Base-by-base conservation (phyloP, 2,329 filamentous ascomycete species). In the Acrodontium crateriforme region DNA sequence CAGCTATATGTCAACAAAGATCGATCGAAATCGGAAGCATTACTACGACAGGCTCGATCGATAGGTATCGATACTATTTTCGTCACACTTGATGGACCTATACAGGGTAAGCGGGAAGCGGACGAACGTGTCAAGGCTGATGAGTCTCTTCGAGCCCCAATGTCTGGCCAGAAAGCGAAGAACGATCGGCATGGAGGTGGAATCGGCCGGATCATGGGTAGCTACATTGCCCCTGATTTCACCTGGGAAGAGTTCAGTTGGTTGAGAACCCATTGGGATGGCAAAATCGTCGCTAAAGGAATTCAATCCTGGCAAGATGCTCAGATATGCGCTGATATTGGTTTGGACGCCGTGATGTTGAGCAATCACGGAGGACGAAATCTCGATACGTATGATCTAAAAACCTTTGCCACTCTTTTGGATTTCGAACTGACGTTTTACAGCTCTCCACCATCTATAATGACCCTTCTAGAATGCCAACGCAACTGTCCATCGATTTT, bases 401-500 rank as follows among this genome's bases (percentile, higher is more conserved):
- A n/a, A n/a, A n/a, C n/a, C n/a, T n/a, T n/a, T n/a, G n/a, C n/a
- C n/a, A n/a, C n/a, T n/a, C n/a, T n/a, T n/a, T n/a, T n/a, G n/a
- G n/a, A n/a, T n/a, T n/a, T n/a, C n/a, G n/a, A n/a, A n/a, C n/a
- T n/a, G n/a, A n/a, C n/a, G n/a, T n/a, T n/a, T n/a, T n/a, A n/a
- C n/a, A 25, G 62, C n/a, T 61, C 65, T 3, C 74, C 77, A 0
- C 77, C 69, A 0, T 71, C 77, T 1, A 72, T 78, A 8, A 80
- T 89, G 44, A 71, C 87, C 27, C 78, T 78, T 4, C 69, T 81
- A 6, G 79, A 83, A 36, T 75, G 83, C 29, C 76, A 80, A 51
- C 73, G 69, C n/a, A 32, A 50, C 9, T 52, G 44, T 10, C 55
- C 55, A 0, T 47, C 53, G 10, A 46, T 60, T 11, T 57, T 59